Conservation (phyloP, 129 eudicot genomes). For the Mikania micrantha region DNA sequence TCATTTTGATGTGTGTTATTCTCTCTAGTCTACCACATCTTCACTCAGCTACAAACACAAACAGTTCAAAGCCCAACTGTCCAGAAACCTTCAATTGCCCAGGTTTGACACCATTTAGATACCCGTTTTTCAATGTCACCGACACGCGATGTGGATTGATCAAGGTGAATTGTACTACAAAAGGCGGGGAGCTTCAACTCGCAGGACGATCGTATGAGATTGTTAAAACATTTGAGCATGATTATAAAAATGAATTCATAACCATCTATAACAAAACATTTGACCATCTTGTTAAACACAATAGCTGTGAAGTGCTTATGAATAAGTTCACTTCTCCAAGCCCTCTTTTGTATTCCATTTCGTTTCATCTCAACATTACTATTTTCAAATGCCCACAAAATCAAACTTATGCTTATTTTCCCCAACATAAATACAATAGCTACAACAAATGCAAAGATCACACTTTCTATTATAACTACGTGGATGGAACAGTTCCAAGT, state of each 20-base stretch:
- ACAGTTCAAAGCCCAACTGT: conserved; percentile 7
- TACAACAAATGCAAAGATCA: conserved; percentile 6
- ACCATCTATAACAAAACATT: conserved; percentile 3
- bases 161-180: no score
- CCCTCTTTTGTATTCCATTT: conserved; percentile 17
- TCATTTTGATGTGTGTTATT: not conserved
- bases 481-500: not conserved
- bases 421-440: not conserved
- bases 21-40: not conserved
- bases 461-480: conserved; percentile 2
- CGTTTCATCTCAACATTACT: conserved; percentile 1
- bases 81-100: conserved; percentile 4
- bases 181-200: no score
- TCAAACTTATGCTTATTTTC: conserved; percentile 1
- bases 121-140: not conserved
- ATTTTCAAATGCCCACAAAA: conserved; percentile 26
- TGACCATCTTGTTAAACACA: not conserved
- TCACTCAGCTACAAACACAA: conserved; percentile 17
- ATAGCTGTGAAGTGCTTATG: conserved; percentile 15
- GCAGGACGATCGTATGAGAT: no score
- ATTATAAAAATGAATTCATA: not conserved
- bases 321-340: not conserved
- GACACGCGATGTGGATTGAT: no score
- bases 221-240: not conserved
- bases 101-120: not conserved